Percentiles rank a stretch among this genome's conserved stretches.
Evolutionary conservation across 805 yeast species (phyloP).

Genomic region (Nakazawaea ernobii): DNA sequence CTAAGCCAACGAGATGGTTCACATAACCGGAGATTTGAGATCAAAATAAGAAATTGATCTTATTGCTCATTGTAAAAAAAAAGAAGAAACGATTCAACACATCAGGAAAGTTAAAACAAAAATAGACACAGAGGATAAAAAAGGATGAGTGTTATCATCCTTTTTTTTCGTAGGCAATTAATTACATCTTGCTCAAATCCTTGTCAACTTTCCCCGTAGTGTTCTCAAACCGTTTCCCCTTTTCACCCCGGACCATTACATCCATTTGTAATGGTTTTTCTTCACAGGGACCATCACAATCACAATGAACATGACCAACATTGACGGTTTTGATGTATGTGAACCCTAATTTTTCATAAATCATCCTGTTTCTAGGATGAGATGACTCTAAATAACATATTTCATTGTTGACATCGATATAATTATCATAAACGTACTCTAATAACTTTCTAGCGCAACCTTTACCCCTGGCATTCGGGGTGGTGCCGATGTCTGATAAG

Average conservation of each 20-base stretch:
- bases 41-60: not conserved
- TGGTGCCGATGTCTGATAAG: slow-evolving; percentile 41
- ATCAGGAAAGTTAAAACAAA: slow-evolving; percentile 3
- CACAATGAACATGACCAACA: slow-evolving; percentile 31
- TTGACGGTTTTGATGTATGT: slow-evolving; percentile 34
- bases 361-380: slow-evolving; percentile 40
- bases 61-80: not conserved
- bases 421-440: slow-evolving; percentile 40
- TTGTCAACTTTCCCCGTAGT: slow-evolving; percentile 11
- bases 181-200: not conserved
- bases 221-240: slow-evolving; percentile 21
- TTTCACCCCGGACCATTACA: slow-evolving; percentile 29
- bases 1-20: not conserved
- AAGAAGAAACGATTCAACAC: not conserved
- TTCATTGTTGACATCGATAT: slow-evolving; percentile 35
- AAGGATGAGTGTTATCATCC: not conserved
- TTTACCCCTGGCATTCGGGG: slow-evolving; percentile 46
- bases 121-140: slow-evolving; percentile 6
- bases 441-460: slow-evolving; percentile 48
- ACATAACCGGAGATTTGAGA: too few species aligned
- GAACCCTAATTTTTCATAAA: slow-evolving; percentile 48
- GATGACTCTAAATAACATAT: slow-evolving; percentile 47
- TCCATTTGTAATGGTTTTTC: slow-evolving; percentile 22
- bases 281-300: slow-evolving; percentile 22
- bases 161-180: not conserved